Evolutionary conservation across 345 rosid genomes (phyloP).

Genomic region (Arabis hirsuta): DNA sequence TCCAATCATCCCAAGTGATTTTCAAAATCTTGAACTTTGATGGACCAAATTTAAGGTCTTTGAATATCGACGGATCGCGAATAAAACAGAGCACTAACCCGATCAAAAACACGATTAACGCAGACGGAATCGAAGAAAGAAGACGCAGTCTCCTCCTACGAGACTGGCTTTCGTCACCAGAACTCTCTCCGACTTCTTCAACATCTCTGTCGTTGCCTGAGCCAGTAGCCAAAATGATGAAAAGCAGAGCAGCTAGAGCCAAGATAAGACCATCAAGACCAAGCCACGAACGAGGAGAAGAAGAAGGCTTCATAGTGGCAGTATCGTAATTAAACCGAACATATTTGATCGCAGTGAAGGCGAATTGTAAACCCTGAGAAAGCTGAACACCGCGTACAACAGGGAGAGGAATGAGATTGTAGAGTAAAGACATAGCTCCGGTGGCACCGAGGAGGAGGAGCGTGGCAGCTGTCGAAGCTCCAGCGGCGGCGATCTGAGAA

Average conservation of each 20-base stretch:
- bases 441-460: conserved; percentile 72
- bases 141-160: conserved; percentile 51
- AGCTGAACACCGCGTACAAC: conserved; percentile 97
- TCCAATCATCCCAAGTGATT: conserved; percentile 90
- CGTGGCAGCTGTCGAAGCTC: conserved; percentile 60
- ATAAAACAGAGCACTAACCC: conserved; percentile 65
- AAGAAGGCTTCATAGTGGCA: conserved; percentile 62
- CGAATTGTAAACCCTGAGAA: conserved; percentile 87
- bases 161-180: conserved; percentile 7
- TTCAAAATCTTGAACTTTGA: conserved; percentile 56
- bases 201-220: conserved; percentile 49
- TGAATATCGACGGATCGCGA: conserved; percentile 63
- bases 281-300: conserved; percentile 68
- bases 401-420: conserved; percentile 76
- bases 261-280: conserved; percentile 78
- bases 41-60: conserved; percentile 68
- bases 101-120: conserved; percentile 65
- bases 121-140: conserved; percentile 69
- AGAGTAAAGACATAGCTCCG: conserved; percentile 76
- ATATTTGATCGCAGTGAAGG: conserved; percentile 88
- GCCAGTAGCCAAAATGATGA: conserved; percentile 68
- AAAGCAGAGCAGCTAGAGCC: conserved; percentile 61
- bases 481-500: conserved; percentile 73
- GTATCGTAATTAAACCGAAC: conserved; percentile 70
- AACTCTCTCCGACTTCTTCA: conserved; percentile 3